Conservation (phyloP, 1,284 basidiomycete species). For the Mrakiaceae sp. region DNA sequence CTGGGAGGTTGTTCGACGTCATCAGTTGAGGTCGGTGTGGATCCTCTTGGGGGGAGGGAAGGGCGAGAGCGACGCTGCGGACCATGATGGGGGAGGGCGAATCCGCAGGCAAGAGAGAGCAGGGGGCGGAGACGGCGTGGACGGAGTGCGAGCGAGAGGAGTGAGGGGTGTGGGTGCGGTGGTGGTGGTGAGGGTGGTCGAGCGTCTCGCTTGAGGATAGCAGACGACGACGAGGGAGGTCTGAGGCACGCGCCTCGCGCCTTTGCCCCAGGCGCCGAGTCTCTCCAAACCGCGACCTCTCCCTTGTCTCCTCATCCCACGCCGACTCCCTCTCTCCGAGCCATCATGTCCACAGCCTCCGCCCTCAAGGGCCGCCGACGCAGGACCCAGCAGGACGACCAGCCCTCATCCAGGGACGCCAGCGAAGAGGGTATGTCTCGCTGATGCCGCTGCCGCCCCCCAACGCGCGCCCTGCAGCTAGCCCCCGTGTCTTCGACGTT, state of each 20-base stretch:
- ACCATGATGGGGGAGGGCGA: too few relatives aligned
- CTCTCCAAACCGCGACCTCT: background rate
- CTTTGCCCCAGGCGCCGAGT: background rate
- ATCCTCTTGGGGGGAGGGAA: too few relatives aligned
- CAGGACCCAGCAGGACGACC: background rate
- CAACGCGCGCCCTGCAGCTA: background rate
- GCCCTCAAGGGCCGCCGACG: conserved; percentile 3
- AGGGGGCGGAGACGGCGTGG: background rate
- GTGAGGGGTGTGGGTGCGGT: background rate
- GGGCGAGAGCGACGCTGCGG: too few relatives aligned
- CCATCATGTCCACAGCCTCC: background rate
- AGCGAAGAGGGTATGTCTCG: conserved; percentile 14
- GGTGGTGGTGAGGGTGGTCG: background rate
- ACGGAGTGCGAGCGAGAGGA: background rate
- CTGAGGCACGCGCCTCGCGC: background rate
- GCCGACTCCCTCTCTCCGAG: background rate
- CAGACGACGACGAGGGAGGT: background rate
- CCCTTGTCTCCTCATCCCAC: background rate
- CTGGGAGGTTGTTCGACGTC: background rate
- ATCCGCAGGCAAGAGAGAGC: too few relatives aligned
- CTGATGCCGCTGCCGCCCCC: background rate
- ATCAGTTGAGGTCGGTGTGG: too few relatives aligned
- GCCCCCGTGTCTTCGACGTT: background rate
- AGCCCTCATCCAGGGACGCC: conserved; percentile 15
- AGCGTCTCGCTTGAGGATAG: background rate